Evolutionary conservation across 768 basidiomycete genomes (phyloP), one percentile per base, ranked within the genome.

Genomic region (Rubroboletus pulcherrimus): DNA sequence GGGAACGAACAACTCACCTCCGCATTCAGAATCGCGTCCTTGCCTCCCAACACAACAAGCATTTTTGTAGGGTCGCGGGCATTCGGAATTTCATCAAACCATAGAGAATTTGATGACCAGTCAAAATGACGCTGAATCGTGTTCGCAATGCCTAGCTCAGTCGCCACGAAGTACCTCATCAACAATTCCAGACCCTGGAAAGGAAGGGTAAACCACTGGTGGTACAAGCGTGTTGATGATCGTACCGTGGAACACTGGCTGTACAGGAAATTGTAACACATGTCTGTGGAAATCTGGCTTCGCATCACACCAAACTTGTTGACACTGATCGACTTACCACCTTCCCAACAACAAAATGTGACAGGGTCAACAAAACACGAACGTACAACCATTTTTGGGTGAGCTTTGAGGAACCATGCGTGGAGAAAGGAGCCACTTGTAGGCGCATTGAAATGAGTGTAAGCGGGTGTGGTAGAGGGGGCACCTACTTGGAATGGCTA

Each of bases 341-440:
- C 93, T 80, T 97, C 94, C 93, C 93, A 98, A 7, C 88, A 84
- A 70, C 92, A 94, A 71, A 94, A 92, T 0, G 87, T 83, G 30
- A 90, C 87, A 9, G 95, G 93, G 66, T 98, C 95, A 33, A 94
- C 87, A 65, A 97, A 93, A 67, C 91, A 93, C 9, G 87, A 93
- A 4, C 93, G 81, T 1, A 75, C 73, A 44, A 88, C 74, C 62
- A 96, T 77, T 19, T 81, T 72, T 1, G 91, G 86, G 51, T 85
- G 76, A 19, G 80, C 80, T 70, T 96, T 97, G 44, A 97, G 74
- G 67, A 95, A 77, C 95, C 95, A 97, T 6, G 88, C 87, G 69
- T 97, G 94, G 1, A 80, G 74, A 64, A 92, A 93, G 34, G 89
- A 86, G 1, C 91, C 90, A 64, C 88, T 89, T 59, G 8, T 49